Conservation (phyloP, 2,329 filamentous ascomycete genomes). For the Pseudogymnoascus sp. region DNA sequence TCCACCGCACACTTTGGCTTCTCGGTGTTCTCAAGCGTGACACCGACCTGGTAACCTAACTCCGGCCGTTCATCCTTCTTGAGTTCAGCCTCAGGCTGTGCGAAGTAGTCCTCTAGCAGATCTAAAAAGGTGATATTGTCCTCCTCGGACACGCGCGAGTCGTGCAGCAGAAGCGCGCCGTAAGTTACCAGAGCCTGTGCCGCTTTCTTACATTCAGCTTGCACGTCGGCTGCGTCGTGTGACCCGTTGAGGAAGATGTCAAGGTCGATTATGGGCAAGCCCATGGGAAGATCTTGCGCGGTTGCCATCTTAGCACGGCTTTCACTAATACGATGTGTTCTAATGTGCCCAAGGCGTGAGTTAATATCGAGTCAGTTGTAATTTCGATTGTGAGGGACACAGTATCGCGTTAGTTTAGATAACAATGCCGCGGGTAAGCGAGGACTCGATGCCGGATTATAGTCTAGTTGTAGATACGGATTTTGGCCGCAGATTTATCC, state of each 20-base stretch:
- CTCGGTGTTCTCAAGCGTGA: conserved; percentile 55
- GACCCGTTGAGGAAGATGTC: conserved; percentile 44
- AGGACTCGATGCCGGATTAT: background rate
- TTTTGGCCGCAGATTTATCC: background rate
- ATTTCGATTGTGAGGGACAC: background rate
- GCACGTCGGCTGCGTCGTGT: conserved; percentile 35
- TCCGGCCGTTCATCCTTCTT: conserved; percentile 46
- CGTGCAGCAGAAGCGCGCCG: conserved; percentile 51
- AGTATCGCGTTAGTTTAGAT: background rate
- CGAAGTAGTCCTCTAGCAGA: conserved; percentile 57
- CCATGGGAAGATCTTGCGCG: conserved; percentile 36
- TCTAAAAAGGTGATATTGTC: conserved; percentile 52
- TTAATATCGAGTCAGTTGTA: background rate
- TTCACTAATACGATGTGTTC: background rate
- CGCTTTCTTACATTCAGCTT: conserved; percentile 44
- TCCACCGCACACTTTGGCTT: conserved; percentile 56
- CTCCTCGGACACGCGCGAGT: conserved; percentile 46
- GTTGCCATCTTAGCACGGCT: background rate
- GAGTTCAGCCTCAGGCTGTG: conserved; percentile 42
- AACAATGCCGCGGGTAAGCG: background rate
- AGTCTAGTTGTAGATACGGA: background rate
- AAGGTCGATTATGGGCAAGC: conserved; percentile 51
- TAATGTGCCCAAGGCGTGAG: background rate
- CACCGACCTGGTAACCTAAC: conserved; percentile 52
- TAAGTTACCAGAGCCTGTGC: conserved; percentile 50